Evolutionary conservation across 768 basidiomycete genomes (phyloP).

Genomic region (Candolleomyces eurysporus): DNA sequence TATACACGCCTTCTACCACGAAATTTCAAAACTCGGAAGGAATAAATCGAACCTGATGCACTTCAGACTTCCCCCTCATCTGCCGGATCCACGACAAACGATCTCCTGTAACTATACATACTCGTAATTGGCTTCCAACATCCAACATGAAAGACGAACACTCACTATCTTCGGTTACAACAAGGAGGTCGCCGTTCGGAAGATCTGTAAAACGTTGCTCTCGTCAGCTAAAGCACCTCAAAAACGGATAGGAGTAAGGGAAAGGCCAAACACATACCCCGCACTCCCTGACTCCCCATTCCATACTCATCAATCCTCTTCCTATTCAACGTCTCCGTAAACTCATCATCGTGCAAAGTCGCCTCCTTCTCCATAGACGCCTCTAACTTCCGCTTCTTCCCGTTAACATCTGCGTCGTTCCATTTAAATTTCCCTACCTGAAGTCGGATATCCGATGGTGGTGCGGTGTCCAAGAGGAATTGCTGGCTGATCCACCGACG

Average conservation of each 20-base stretch:
- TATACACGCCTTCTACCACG: no score
- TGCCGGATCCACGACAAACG: not conserved
- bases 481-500: not conserved
- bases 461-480: not conserved
- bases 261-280: no score
- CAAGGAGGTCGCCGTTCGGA: not conserved
- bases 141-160: not conserved
- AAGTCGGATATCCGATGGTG: not conserved
- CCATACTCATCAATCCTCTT: not conserved
- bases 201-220: not conserved
- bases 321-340: not conserved
- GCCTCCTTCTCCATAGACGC: not conserved
- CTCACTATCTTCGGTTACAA: not conserved
- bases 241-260: not conserved
- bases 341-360: not conserved
- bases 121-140: not conserved
- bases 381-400: no score
- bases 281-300: not conserved
- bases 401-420: not conserved
- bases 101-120: not conserved
- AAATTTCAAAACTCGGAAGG: not conserved
- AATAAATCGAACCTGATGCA: slow-evolving; percentile 2
- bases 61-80: not conserved
- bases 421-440: not conserved
- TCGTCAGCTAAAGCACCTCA: not conserved